Percentiles rank a stretch among this genome's conserved stretches.
These are phyloP conservation scores for Tephrocybe sp. DNA, from an alignment of 768 basidiomycete genomes.

Conservation along the genomic window DNA sequence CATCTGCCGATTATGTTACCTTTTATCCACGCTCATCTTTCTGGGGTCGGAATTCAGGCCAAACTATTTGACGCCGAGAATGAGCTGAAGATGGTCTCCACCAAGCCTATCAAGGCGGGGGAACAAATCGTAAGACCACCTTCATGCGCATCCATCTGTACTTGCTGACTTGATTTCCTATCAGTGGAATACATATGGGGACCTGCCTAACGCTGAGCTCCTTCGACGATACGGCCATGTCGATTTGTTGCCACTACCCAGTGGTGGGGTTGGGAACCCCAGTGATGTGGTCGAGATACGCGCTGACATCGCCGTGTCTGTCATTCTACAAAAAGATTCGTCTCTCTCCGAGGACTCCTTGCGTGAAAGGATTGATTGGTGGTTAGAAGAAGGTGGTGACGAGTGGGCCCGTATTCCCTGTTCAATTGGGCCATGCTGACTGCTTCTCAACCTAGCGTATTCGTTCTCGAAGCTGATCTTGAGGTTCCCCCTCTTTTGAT, in stretches of 20 bases:
- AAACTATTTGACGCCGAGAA: slow-evolving; percentile 79
- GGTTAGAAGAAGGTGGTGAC: slow-evolving; percentile 87
- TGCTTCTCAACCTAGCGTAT: slow-evolving; percentile 38
- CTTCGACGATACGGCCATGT: slow-evolving; percentile 94
- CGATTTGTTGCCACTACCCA: slow-evolving; percentile 61
- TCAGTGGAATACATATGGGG: slow-evolving; percentile 95
- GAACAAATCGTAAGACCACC: slow-evolving; percentile 76
- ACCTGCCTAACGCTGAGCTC: slow-evolving; percentile 89
- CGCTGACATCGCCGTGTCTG: slow-evolving; percentile 63
- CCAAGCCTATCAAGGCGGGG: slow-evolving; percentile 66
- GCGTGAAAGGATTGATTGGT: slow-evolving; percentile 82
- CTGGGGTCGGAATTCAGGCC: slow-evolving; percentile 48
- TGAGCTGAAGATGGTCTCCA: slow-evolving; percentile 76
- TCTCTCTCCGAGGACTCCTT: slow-evolving; percentile 23
- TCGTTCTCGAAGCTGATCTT: slow-evolving; percentile 50
- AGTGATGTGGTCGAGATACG: slow-evolving; percentile 76
- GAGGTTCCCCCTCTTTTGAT: slow-evolving; percentile 55
- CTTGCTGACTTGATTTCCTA: slow-evolving; percentile 7
- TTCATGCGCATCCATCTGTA: slow-evolving; percentile 1
- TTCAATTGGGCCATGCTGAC: neutral
- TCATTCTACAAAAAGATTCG: slow-evolving; percentile 25
- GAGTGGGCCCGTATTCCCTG: slow-evolving; percentile 54
- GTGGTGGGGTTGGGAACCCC: slow-evolving; percentile 62
- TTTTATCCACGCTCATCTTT: slow-evolving; percentile 2
- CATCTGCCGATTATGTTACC: slow-evolving; percentile 22